phyloP scores from a whole-genome alignment of 2,329 filamentous ascomycete species.

The Hymenoscyphus albidus region DNA sequence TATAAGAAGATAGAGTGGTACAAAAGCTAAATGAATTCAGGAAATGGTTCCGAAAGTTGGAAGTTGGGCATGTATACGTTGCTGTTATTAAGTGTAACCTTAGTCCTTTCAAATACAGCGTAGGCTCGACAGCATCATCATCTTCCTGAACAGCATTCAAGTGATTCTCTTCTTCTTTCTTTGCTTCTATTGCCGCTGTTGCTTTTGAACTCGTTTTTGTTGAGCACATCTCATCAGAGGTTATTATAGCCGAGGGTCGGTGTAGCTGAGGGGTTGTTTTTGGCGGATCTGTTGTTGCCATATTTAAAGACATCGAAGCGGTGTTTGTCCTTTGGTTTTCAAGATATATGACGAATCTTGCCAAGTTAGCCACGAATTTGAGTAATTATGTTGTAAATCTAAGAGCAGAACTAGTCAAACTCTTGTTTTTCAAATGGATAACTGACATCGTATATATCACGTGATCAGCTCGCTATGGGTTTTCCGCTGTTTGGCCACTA shows the following conservation, averaged over 20 bases:
- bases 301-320: neutral
- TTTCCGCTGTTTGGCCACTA: no score
- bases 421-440: no score
- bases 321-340: no score
- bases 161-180: neutral
- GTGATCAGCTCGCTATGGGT: no score
- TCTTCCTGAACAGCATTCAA: neutral
- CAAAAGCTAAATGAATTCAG: neutral
- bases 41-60: no score
- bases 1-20: neutral
- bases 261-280: neutral
- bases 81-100: neutral
- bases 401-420: no score
- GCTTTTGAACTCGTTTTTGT: neutral
- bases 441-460: no score
- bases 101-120: neutral
- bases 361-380: neutral
- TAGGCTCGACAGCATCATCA: neutral
- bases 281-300: neutral
- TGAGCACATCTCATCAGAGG: neutral
- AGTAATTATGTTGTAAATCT: no score
- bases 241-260: neutral
- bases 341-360: no score
- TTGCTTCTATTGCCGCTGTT: neutral
- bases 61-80: no score